Evolutionary conservation across 805 yeast species (phyloP), one percentile per base, ranked within the genome.

Genomic region (Pachysolen tannophilus): DNA sequence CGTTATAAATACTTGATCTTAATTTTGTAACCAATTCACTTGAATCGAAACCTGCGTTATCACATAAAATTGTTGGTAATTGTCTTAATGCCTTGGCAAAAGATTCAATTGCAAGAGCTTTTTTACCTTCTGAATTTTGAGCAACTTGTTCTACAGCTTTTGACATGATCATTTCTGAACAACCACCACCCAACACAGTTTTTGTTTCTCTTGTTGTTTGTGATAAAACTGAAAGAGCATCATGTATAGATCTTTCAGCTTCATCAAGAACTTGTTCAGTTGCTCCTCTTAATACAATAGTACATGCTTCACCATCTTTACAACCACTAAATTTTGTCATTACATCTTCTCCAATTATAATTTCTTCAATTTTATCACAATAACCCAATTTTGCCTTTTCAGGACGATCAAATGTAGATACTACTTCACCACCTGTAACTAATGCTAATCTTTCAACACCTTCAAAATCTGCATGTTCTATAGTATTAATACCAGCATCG

Each of bases 341-440:
- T 5, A 80, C 65, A 50, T 86, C 94, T 53, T 92, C 97, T 41
- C 97, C 98, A 55, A 92, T 83, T 44, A 87, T 75, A 26, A 90
- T 66, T 61, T 92, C 98, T 60, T 90, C 97, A 49, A 92, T 86
- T 17, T 69, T 49, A 29, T 87, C 92, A 69, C 97, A 90, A 55
- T 77, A 72, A 30, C 98, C 98, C 34, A 88, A 63, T 55, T 75
- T 81, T 38, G 84, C 95, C 38, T 72, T 72, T 36, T 83, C 94
- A 18, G 97, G 95, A 46, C 79, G 70, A 55, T 92, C 99, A 56
- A 92, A 92, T 2, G 97, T 90, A 6, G 97, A 87, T 2, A 80
- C 95, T 35, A 92, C 97, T 67, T 92, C 97, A 54, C 96, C 98
- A 34, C 98, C 98, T 9, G 97, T 88, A 21, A 87, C 98, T 27